phyloP scores from a whole-genome alignment of 768 basidiomycete species.

The Podaxis sp. region DNA sequence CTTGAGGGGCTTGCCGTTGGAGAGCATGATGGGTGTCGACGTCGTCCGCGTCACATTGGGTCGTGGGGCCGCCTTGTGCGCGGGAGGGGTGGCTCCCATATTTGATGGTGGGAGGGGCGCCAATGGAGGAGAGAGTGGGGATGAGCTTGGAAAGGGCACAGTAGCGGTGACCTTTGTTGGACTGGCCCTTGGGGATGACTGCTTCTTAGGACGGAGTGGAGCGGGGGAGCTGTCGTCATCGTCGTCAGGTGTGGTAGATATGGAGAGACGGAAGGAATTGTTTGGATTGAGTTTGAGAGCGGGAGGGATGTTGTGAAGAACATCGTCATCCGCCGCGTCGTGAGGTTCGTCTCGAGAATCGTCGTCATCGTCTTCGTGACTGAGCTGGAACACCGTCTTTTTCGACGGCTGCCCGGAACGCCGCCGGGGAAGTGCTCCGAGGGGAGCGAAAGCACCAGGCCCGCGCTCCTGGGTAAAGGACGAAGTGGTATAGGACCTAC shows the following conservation, averaged over 20 bases:
- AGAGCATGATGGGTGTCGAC: conserved; percentile 43
- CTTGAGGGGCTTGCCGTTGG: conserved; percentile 85
- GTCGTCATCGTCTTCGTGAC: conserved; percentile 5
- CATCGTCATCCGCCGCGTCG: conserved; percentile 30
- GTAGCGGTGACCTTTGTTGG: not conserved
- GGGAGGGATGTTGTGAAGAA: conserved; percentile 11
- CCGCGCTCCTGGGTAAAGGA: conserved; percentile 15
- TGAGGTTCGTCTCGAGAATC: not conserved
- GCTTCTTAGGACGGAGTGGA: not conserved
- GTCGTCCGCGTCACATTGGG: conserved; percentile 32
- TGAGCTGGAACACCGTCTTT: not conserved
- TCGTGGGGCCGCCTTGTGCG: too few species aligned
- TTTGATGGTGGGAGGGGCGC: conserved; percentile 12
- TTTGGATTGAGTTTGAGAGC: conserved; percentile 20
- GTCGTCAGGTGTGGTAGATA: conserved; percentile 15
- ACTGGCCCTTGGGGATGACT: too few species aligned
- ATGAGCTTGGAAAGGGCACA: conserved; percentile 41
- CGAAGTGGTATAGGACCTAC: conserved; percentile 25
- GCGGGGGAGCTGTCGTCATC: conserved; percentile 7
- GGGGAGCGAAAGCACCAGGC: conserved; percentile 44
- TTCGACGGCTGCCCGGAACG: not conserved
- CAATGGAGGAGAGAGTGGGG: conserved; percentile 19
- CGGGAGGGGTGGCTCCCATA: conserved; percentile 3
- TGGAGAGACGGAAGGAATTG: conserved; percentile 13
- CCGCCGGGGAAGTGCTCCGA: conserved; percentile 40